Evolutionary conservation across 192 early-diverging fungal genomes (phyloP).

Genomic region (Linnemannia hyalina): DNA sequence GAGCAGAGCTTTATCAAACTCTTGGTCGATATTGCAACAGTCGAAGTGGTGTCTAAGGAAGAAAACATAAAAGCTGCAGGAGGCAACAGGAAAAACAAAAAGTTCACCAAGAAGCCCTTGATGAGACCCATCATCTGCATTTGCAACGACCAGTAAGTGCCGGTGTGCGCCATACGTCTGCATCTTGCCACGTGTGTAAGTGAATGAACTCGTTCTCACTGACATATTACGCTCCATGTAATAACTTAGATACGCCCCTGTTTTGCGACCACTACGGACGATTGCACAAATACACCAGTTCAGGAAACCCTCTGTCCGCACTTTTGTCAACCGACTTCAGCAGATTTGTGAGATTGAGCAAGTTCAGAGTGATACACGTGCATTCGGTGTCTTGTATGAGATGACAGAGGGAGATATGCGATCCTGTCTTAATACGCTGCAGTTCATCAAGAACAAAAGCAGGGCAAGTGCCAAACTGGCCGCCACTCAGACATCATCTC

Average conservation of each 20-base stretch:
- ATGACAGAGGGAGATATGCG: slow-evolving; percentile 90
- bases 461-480: neutral
- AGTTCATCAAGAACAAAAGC: slow-evolving; percentile 64
- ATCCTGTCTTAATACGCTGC: slow-evolving; percentile 89
- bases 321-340: slow-evolving; percentile 81
- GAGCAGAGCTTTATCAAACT: slow-evolving; percentile 88
- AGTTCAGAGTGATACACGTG: slow-evolving; percentile 78
- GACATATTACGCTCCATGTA: neutral
- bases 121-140: slow-evolving; percentile 97
- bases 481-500: neutral
- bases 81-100: slow-evolving; percentile 43
- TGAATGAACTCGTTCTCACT: neutral
- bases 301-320: slow-evolving; percentile 69
- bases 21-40: slow-evolving; percentile 75
- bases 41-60: slow-evolving; percentile 35
- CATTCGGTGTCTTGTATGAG: slow-evolving; percentile 81
- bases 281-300: slow-evolving; percentile 83
- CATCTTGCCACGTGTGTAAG: neutral
- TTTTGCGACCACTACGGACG: slow-evolving; percentile 85
- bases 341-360: slow-evolving; percentile 86
- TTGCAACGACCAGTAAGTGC: slow-evolving; percentile 91
- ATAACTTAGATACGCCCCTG: slow-evolving; percentile 81
- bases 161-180: neutral
- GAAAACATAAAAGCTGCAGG: slow-evolving; percentile 23
- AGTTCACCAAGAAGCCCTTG: slow-evolving; percentile 63